These are phyloP conservation scores for Protoeuglena noctilucae DNA, from an alignment of 139 green algal genomes.

Conservation along the genomic window DNA sequence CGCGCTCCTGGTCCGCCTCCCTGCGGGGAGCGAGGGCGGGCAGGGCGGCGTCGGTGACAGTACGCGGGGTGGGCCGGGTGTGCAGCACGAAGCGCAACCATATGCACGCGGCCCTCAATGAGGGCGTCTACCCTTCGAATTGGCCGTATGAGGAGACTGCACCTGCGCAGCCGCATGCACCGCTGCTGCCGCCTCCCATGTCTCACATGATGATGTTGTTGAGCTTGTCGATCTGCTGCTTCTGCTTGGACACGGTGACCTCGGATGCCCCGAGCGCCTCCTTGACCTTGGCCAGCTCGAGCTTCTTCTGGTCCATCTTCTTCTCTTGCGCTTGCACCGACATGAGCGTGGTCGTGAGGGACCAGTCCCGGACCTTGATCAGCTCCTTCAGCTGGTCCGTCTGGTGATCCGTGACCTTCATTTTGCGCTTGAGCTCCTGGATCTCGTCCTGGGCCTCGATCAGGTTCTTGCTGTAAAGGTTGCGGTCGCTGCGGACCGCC, in stretches of 20 bases:
- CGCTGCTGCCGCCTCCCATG: no score
- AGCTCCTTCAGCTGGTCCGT: conserved; percentile 81
- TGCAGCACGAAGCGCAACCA: no score
- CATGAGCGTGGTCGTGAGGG: no score
- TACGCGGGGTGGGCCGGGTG: no score
- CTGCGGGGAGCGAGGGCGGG: no score
- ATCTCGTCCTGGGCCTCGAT: conserved; percentile 80
- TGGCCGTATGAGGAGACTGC: no score
- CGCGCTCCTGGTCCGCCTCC: conserved; percentile 54
- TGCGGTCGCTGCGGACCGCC: conserved; percentile 56
- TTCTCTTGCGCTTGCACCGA: no score
- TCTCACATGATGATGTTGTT: conserved; percentile 71
- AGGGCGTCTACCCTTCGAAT: no score
- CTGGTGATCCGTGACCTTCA: conserved; percentile 76
- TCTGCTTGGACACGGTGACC: conserved; percentile 80
- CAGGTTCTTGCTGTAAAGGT: conserved; percentile 78
- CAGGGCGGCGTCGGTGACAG: no score
- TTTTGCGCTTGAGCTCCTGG: conserved; percentile 77
- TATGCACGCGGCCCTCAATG: no score
- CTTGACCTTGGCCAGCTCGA: conserved; percentile 68
- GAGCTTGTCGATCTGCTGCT: conserved; percentile 59
- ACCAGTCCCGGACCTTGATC: conserved; percentile 62
- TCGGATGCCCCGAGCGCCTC: no score
- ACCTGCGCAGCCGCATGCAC: no score
- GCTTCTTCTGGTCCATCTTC: conserved; percentile 65